Evolutionary conservation across 2,329 filamentous ascomycete species (phyloP).

Genomic region (Zymoseptoria brevis): DNA sequence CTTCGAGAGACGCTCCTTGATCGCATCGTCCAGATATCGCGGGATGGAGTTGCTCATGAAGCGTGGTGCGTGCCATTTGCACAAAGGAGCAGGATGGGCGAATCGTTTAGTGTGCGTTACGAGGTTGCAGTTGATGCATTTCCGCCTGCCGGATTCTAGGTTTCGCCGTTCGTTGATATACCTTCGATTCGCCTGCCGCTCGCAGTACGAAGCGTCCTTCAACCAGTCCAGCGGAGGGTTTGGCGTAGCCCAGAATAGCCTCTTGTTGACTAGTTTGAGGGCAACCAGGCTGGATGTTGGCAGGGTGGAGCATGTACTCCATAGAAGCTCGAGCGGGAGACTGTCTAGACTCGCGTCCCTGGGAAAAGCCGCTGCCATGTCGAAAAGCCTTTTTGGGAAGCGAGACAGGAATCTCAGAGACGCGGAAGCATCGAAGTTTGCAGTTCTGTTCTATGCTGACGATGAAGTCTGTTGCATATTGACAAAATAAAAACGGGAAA

Average conservation of each 20-base stretch:
- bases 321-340: constrained; percentile 33
- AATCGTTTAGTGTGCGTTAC: constrained; percentile 10
- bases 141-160: constrained; percentile 11
- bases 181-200: constrained; percentile 17
- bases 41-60: constrained; percentile 16
- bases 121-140: constrained; percentile 21
- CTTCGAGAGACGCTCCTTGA: constrained; percentile 10
- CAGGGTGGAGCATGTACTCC: constrained; percentile 29
- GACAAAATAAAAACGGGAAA: neutral
- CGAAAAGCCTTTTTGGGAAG: neutral
- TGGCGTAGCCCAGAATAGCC: constrained; percentile 23
- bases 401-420: too few relatives aligned
- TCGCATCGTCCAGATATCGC: constrained; percentile 8
- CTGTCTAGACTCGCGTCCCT: constrained; percentile 6
- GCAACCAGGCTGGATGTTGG: constrained; percentile 31
- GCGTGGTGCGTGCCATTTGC: constrained; percentile 18
- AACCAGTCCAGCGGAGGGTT: constrained; percentile 12
- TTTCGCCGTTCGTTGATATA: constrained; percentile 19
- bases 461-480: neutral
- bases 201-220: constrained; percentile 18
- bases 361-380: neutral
- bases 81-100: constrained; percentile 14
- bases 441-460: neutral
- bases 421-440: neutral
- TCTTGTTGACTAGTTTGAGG: constrained; percentile 31